These are phyloP conservation scores for Sclerotinia borealis DNA, from an alignment of 2,329 filamentous ascomycete species.

Conservation along the genomic window DNA sequence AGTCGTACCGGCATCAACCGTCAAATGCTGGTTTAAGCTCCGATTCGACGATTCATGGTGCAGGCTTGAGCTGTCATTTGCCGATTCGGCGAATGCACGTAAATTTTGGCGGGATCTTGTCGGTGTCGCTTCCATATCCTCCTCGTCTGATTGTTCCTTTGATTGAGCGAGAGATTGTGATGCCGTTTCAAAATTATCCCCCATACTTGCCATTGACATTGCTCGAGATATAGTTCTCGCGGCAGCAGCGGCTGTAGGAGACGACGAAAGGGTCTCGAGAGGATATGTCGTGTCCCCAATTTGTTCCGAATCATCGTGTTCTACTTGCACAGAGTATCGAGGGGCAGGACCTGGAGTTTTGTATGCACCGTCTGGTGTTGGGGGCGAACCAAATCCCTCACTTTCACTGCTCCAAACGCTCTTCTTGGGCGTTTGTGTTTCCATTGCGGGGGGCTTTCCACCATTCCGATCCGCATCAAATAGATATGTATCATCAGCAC, in stretches of 20 bases:
- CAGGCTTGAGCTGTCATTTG: constrained; percentile 24
- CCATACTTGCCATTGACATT: constrained; percentile 40
- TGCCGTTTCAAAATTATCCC: constrained; percentile 14
- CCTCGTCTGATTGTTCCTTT: constrained; percentile 20
- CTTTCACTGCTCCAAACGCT: neutral
- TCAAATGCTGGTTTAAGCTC: constrained; percentile 25
- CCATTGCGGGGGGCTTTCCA: neutral
- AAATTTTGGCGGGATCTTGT: constrained; percentile 18
- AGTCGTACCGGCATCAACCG: constrained; percentile 41
- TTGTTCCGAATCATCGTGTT: constrained; percentile 17
- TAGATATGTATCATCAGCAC: constrained; percentile 53
- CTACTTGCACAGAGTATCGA: constrained; percentile 1
- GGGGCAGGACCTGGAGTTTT: constrained; percentile 22
- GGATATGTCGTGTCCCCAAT: constrained; percentile 41
- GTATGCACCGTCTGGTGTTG: constrained; percentile 27
- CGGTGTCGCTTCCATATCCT: constrained; percentile 24
- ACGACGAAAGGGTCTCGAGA: constrained; percentile 50
- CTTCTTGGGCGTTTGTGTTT: neutral
- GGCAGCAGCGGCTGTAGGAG: constrained; percentile 49
- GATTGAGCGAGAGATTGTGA: constrained; percentile 16
- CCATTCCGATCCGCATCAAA: constrained; percentile 40
- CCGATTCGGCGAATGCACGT: constrained; percentile 15
- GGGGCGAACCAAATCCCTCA: constrained; percentile 18
- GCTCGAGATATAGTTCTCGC: constrained; percentile 48
- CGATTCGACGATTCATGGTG: constrained; percentile 34